These are phyloP conservation scores for Sphagnum tenellum DNA, from an alignment of 225 moss, liverwort and hornwort genomes.

Conservation along the genomic window DNA sequence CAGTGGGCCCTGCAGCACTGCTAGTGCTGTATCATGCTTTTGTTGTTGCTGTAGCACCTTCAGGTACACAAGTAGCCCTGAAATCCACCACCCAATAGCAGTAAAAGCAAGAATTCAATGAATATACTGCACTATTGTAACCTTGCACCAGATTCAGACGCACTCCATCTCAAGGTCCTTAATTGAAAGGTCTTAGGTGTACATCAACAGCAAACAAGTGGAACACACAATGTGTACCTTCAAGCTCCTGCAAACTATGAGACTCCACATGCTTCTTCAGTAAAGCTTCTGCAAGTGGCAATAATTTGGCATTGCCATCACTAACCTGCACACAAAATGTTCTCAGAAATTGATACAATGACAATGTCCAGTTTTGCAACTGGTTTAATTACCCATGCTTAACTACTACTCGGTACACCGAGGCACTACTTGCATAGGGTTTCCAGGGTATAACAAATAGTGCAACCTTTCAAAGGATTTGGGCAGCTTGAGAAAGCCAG, in stretches of 20 bases:
- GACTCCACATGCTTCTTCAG: slow-evolving; percentile 64
- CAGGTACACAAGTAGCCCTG: slow-evolving; percentile 69
- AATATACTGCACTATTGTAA: background rate
- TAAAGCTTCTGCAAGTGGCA: slow-evolving; percentile 81
- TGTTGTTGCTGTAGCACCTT: slow-evolving; percentile 76
- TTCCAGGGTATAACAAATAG: too few species aligned
- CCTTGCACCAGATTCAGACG: too few species aligned
- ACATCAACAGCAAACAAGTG: too few species aligned
- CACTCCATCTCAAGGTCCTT: too few species aligned
- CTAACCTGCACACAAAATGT: slow-evolving; percentile 19
- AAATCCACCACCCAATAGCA: slow-evolving; percentile 23
- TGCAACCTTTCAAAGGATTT: too few species aligned
- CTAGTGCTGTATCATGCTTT: slow-evolving; percentile 65
- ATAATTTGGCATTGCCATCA: slow-evolving; percentile 36
- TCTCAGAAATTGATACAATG: background rate
- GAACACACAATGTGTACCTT: slow-evolving; percentile 39
- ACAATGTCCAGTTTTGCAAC: too few species aligned
- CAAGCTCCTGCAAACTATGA: slow-evolving; percentile 67
- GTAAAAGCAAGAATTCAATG: slow-evolving; percentile 12
- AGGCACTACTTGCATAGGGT: too few species aligned
- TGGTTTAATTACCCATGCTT: too few species aligned
- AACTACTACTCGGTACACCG: too few species aligned
- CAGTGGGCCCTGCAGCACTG: slow-evolving; percentile 57
- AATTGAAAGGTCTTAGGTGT: too few species aligned
- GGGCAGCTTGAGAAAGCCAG: too few species aligned